These are phyloP conservation scores for Oryza glaberrima DNA, from an alignment of 176 grass and related monocot species.

Conservation along the genomic window DNA sequence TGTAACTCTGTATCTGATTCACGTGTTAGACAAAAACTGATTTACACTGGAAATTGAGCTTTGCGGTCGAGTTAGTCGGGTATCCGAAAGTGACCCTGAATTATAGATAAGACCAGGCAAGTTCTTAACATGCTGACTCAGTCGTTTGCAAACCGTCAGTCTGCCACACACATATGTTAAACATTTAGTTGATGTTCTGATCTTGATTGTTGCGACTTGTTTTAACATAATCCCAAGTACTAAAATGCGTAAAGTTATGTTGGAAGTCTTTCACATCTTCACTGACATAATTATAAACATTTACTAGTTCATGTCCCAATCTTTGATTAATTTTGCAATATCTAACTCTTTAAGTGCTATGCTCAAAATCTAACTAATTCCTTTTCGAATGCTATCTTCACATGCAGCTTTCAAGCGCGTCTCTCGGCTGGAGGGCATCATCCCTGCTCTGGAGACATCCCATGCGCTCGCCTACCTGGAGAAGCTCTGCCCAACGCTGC, in stretches of 20 bases:
- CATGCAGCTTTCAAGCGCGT: conserved; percentile 85
- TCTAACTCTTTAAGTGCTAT: background rate
- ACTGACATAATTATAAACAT: conserved; percentile 1
- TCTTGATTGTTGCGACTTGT: background rate
- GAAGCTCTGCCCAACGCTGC: conserved; percentile 81
- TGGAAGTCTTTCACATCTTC: background rate
- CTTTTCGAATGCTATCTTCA: background rate
- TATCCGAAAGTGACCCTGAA: background rate
- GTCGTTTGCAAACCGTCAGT: background rate
- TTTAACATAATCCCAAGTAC: background rate
- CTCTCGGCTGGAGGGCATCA: conserved; percentile 93
- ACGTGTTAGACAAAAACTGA: background rate
- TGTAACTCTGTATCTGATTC: background rate
- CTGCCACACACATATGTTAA: background rate
- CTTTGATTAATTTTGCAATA: background rate
- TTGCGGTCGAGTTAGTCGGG: background rate
- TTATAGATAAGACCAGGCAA: background rate
- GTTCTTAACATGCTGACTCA: background rate
- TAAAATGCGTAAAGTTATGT: background rate
- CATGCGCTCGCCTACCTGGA: conserved; percentile 89
- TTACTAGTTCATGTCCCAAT: background rate
- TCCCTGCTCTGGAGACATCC: conserved; percentile 95
- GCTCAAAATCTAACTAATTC: conserved; percentile 8
- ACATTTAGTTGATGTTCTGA: background rate
- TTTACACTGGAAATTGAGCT: background rate